Evolutionary conservation across 148 eudicot genomes (phyloP).

Genomic region (Polygonum aviculare): DNA sequence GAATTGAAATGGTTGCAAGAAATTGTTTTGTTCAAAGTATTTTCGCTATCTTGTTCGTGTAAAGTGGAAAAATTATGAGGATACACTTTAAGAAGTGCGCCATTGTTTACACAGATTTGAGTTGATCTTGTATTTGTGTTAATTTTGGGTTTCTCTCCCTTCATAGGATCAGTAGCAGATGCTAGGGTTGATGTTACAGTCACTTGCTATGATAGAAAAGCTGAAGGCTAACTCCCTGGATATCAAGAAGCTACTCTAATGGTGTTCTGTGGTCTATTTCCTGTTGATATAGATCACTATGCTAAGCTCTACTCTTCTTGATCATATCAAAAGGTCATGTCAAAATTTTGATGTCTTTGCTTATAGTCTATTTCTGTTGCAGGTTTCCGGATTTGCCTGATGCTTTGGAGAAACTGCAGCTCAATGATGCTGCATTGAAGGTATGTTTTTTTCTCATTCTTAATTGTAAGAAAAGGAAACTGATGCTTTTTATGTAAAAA

Average conservation of each 20-base stretch:
- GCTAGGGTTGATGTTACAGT: conserved; percentile 99
- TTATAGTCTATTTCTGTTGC: conserved; percentile 16
- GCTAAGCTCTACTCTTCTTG: not conserved
- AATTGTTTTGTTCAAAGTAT: not conserved
- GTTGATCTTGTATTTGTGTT: not conserved
- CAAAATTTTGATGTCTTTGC: not conserved
- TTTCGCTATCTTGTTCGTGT: not conserved
- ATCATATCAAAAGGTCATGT: not conserved
- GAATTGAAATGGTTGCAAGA: not conserved
- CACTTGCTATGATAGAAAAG: conserved; percentile 60
- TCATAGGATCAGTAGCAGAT: conserved; percentile 91
- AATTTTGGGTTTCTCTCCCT: conserved; percentile 6
- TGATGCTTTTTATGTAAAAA: not conserved
- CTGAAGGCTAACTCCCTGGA: conserved; percentile 76
- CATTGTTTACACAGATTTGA: not conserved
- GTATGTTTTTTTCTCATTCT: conserved; percentile 18
- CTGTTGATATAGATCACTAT: conserved; percentile 89
- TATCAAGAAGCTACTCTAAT: conserved; percentile 90
- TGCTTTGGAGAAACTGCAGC: conserved; percentile 95
- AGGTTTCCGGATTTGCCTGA: conserved; percentile 93
- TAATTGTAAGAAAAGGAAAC: not conserved
- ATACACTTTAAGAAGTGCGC: not conserved
- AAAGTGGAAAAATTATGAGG: not conserved
- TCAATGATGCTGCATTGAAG: conserved; percentile 93
- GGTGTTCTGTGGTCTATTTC: conserved; percentile 99